Evolutionary conservation across 345 rosid genomes (phyloP).

Genomic region (Fremontodendron californicum): DNA sequence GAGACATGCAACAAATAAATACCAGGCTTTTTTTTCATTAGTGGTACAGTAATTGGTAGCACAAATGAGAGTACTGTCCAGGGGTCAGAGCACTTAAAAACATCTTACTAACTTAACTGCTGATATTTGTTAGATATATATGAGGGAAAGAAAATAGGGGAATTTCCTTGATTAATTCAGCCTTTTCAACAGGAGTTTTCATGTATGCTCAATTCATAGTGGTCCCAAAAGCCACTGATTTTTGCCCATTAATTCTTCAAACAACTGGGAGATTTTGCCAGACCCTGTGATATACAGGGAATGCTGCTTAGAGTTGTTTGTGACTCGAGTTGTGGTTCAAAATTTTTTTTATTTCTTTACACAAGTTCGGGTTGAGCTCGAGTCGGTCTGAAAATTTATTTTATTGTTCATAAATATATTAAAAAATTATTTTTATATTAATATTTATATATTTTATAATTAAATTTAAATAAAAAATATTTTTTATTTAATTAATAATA

Average conservation of each 20-base stretch:
- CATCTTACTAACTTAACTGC: not conserved
- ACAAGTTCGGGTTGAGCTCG: no score
- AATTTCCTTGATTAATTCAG: slow-evolving; percentile 4
- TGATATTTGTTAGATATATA: not conserved
- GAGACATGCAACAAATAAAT: not conserved
- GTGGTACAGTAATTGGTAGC: not conserved
- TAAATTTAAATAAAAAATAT: no score
- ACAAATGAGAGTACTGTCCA: not conserved
- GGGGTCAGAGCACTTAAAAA: not conserved
- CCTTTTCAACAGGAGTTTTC: not conserved
- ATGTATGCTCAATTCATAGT: not conserved
- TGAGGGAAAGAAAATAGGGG: not conserved
- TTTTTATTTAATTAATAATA: no score
- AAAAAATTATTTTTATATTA: no score
- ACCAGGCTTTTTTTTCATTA: not conserved
- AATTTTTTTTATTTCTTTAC: no score
- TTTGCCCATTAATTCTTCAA: not conserved
- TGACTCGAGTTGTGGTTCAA: no score
- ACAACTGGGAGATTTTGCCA: not conserved
- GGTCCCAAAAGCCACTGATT: slow-evolving; percentile 6
- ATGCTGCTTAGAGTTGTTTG: no score
- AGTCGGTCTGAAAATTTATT: no score
- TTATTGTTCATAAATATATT: no score
- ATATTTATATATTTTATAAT: no score
- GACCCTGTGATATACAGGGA: not conserved